A percentile compares a stretch with the other conserved stretches of the same genome.
Evolutionary conservation across 768 basidiomycete species (phyloP).

Genomic region (Trametes elegans): DNA sequence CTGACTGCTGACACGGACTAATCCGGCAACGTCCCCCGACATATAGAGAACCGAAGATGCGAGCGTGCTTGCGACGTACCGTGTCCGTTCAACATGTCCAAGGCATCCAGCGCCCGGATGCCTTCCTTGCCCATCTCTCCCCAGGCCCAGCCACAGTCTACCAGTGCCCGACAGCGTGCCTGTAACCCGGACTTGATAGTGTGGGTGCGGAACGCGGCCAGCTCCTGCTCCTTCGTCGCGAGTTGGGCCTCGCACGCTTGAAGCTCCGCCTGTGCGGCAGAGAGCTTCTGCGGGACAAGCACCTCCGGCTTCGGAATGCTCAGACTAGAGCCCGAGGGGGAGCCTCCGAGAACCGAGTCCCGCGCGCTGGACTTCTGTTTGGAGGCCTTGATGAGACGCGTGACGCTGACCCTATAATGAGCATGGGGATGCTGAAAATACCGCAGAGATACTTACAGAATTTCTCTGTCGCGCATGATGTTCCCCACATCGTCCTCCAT

Average conservation of each 20-base stretch:
- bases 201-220: slow-evolving; percentile 49
- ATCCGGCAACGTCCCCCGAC: background rate
- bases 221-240: slow-evolving; percentile 63
- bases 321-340: slow-evolving; percentile 44
- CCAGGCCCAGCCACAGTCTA: slow-evolving; percentile 70
- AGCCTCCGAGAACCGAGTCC: slow-evolving; percentile 31
- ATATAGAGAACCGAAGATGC: background rate
- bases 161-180: slow-evolving; percentile 59
- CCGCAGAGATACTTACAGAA: slow-evolving; percentile 55
- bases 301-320: slow-evolving; percentile 34
- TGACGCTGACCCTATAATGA: slow-evolving; percentile 47
- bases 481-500: slow-evolving; percentile 74
- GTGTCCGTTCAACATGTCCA: slow-evolving; percentile 27
- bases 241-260: slow-evolving; percentile 82
- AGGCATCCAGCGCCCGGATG: slow-evolving; percentile 40
- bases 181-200: slow-evolving; percentile 63
- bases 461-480: slow-evolving; percentile 74
- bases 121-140: slow-evolving; percentile 64
- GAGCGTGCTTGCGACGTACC: slow-evolving; percentile 25
- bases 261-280: slow-evolving; percentile 68
- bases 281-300: slow-evolving; percentile 44
- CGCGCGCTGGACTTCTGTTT: slow-evolving; percentile 49
- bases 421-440: background rate
- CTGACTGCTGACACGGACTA: background rate
- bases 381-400: slow-evolving; percentile 75